These are phyloP conservation scores for Ganoderma boninense DNA, from an alignment of 1,284 basidiomycete species.

Conservation along the genomic window DNA sequence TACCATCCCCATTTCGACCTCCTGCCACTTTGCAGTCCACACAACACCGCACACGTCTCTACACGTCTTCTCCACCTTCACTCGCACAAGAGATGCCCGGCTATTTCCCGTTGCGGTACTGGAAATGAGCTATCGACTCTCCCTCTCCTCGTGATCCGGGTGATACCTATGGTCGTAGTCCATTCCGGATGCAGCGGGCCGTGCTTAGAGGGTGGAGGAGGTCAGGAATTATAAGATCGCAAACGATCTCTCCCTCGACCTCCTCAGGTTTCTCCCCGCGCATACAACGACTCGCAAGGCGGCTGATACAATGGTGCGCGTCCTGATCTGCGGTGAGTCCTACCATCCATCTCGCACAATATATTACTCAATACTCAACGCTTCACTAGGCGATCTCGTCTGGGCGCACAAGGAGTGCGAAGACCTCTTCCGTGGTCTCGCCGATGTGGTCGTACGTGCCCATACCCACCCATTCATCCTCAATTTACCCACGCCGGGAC, in stretches of 20 bases:
- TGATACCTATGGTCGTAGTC: neutral
- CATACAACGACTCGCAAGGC: neutral
- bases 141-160: neutral
- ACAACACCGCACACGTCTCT: neutral
- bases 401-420: slow-evolving; percentile 85
- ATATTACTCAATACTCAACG: neutral
- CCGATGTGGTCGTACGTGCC: slow-evolving; percentile 78
- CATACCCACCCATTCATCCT: neutral
- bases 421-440: slow-evolving; percentile 69
- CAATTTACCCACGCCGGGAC: neutral
- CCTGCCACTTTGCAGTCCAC: neutral
- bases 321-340: slow-evolving; percentile 33
- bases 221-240: neutral
- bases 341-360: too few species aligned
- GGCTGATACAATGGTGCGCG: slow-evolving; percentile 22
- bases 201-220: neutral
- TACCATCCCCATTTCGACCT: neutral
- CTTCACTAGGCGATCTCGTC: slow-evolving; percentile 64
- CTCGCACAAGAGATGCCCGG: neutral
- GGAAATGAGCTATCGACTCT: neutral
- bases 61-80: neutral
- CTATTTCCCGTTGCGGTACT: too few species aligned
- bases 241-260: neutral
- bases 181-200: neutral
- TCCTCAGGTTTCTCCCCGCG: neutral